Percentiles rank a stretch among this genome's conserved stretches.
These are phyloP conservation scores for Chionographis japonica DNA, from an alignment of 106 monocot species.

Conservation along the genomic window DNA sequence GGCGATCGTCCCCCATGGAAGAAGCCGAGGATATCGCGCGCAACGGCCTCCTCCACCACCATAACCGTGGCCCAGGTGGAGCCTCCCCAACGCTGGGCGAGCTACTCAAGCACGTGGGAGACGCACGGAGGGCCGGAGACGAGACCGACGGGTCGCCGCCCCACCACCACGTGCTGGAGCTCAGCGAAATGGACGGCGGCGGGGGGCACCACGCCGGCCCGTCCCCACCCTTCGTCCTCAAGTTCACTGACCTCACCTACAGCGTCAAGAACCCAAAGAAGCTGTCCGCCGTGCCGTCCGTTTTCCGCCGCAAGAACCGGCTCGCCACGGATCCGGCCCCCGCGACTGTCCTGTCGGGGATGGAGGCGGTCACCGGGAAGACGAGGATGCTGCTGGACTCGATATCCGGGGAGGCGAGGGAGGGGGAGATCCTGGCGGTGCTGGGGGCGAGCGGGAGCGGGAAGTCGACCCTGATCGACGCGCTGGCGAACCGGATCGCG, in stretches of 20 bases:
- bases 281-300: constrained; percentile 8
- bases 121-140: not conserved
- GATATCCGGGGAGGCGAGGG: constrained; percentile 63
- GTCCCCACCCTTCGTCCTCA: constrained; percentile 36
- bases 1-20: constrained; percentile 12
- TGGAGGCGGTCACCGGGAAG: not conserved
- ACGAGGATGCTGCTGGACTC: constrained; percentile 46
- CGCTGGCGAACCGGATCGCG: constrained; percentile 35
- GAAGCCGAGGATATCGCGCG: constrained; percentile 14
- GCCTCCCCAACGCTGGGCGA: constrained; percentile 7
- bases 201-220: not conserved
- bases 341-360: too few species aligned
- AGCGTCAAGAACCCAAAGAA: constrained; percentile 26
- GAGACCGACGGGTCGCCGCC: not conserved
- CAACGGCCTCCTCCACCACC: constrained; percentile 7
- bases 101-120: constrained; percentile 14
- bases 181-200: not conserved
- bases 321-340: constrained; percentile 9
- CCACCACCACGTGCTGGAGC: constrained; percentile 18
- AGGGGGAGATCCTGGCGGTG: constrained; percentile 57
- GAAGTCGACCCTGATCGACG: constrained; percentile 58
- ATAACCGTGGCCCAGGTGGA: not conserved
- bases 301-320: not conserved
- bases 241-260: constrained; percentile 71
- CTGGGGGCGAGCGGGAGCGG: constrained; percentile 48